phyloP scores from a whole-genome alignment of 164 flowering plant species.

The Stephania cephalantha region DNA sequence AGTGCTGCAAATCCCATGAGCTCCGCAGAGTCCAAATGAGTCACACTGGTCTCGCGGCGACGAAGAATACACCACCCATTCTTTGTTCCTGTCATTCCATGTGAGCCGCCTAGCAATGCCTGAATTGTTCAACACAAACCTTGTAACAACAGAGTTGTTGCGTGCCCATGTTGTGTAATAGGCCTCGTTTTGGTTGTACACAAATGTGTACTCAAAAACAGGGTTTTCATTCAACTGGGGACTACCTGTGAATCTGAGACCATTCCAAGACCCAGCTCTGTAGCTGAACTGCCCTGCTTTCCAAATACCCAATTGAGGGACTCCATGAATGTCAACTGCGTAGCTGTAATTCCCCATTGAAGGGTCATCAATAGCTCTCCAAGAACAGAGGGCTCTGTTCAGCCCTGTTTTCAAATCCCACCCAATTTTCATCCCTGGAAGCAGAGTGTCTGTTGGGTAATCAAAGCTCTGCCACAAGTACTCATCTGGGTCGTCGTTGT shows the following conservation, averaged over 20 bases:
- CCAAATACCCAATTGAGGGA: constrained; percentile 19
- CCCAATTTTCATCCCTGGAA: constrained; percentile 40
- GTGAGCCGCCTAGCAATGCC: constrained; percentile 1
- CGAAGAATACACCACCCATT: constrained; percentile 3
- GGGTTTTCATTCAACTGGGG: constrained; percentile 10
- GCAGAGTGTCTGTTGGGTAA: constrained; percentile 24
- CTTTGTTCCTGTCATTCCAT: constrained; percentile 3
- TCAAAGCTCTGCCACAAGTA: constrained; percentile 47
- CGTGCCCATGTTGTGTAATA: constrained; percentile 10
- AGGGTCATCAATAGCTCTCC: constrained; percentile 38
- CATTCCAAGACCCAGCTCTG: constrained; percentile 31
- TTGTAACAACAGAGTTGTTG: constrained; percentile 12
- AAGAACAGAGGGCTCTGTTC: constrained; percentile 23
- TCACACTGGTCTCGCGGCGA: constrained; percentile 15
- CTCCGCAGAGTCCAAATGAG: background rate
- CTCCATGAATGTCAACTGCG: constrained; percentile 17
- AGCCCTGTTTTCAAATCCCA: constrained; percentile 16
- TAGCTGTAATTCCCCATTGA: constrained; percentile 20
- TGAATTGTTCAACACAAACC: background rate
- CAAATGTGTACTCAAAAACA: background rate
- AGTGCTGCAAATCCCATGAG: background rate
- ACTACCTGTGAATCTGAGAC: constrained; percentile 21
- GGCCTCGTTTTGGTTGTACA: constrained; percentile 17
- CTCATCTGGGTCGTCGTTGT: background rate
- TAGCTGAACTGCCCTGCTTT: background rate